phyloP scores from a whole-genome alignment of 1,284 basidiomycete genomes.

The Pascua sp. region DNA sequence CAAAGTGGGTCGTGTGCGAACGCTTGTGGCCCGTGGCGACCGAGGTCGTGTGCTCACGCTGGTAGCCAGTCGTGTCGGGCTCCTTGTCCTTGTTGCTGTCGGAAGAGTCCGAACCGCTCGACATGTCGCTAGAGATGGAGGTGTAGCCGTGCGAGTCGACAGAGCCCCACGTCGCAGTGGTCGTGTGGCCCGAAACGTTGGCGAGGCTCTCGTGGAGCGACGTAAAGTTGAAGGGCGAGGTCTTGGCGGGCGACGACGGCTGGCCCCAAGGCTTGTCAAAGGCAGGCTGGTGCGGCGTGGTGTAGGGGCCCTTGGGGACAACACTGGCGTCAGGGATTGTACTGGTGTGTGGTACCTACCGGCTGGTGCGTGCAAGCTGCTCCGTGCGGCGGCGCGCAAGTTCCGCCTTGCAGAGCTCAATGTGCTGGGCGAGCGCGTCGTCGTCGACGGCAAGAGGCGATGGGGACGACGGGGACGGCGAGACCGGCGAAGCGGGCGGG shows the following conservation, averaged over 20 bases:
- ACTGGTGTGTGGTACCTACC: neutral
- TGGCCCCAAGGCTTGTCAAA: neutral
- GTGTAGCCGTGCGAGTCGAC: too few species aligned
- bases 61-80: too few species aligned
- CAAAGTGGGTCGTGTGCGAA: too few species aligned
- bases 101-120: too few species aligned
- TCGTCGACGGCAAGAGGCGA: neutral
- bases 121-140: too few species aligned
- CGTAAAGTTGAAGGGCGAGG: neutral
- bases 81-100: too few species aligned
- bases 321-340: neutral
- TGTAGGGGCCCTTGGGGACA: neutral
- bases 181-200: neutral
- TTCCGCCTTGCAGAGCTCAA: neutral
- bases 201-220: neutral
- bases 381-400: slow-evolving; percentile 1
- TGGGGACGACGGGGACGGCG: neutral
- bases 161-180: neutral
- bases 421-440: slow-evolving; percentile 1
- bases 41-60: too few species aligned
- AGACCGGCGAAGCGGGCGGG: neutral
- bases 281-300: neutral
- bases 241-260: neutral
- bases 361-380: neutral
- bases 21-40: too few species aligned